A percentile compares a stretch with the other conserved stretches of the same genome.
These are phyloP conservation scores for Dryadomyces quercus-mongolicae DNA, from an alignment of 2,329 filamentous ascomycete genomes.

Conservation along the genomic window DNA sequence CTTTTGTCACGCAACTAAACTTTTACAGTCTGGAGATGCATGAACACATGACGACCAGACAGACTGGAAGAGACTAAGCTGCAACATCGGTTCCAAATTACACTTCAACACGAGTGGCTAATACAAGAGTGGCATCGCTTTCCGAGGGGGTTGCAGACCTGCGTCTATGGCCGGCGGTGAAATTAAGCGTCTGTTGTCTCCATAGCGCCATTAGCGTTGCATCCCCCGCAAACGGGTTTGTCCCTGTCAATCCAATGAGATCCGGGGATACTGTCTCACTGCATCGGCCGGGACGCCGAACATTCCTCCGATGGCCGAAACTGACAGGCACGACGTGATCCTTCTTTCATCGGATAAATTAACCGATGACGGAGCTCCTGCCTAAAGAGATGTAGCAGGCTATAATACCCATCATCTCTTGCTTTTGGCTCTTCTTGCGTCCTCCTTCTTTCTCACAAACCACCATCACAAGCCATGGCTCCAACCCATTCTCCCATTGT, in stretches of 20 bases:
- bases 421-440: neutral
- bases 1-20: too few species aligned
- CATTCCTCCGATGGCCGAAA: neutral
- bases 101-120: too few species aligned
- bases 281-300: neutral
- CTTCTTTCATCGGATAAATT: neutral
- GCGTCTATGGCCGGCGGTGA: too few species aligned
- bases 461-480: neutral
- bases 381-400: neutral
- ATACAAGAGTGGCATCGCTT: too few species aligned
- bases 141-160: too few species aligned
- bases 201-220: neutral
- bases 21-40: too few species aligned
- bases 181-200: too few species aligned
- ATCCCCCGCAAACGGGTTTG: neutral
- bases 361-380: neutral
- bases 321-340: neutral
- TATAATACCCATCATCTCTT: too few species aligned
- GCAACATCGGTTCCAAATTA: too few species aligned
- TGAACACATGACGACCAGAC: too few species aligned
- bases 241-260: neutral
- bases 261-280: neutral
- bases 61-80: too few species aligned
- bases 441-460: neutral
- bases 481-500: neutral